Evolutionary conservation across 1,284 basidiomycete species (phyloP).

Genomic region (Pseudozyma flocculosa): DNA sequence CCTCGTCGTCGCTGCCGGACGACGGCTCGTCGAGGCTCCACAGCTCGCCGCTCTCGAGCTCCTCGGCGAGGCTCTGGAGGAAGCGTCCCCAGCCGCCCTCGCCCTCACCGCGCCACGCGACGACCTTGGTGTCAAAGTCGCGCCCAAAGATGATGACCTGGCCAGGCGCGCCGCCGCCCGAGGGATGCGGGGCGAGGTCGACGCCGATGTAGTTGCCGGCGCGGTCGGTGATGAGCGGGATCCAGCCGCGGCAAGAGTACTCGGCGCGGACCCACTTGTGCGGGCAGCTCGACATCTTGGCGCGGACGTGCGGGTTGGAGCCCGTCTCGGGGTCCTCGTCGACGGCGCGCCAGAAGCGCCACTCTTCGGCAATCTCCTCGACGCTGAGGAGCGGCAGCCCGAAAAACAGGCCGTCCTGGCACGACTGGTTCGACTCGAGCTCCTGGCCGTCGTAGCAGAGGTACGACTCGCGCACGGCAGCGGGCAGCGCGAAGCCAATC

Average conservation of each 20-base stretch:
- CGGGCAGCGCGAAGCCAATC: slow-evolving; percentile 46
- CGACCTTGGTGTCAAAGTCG: slow-evolving; percentile 97
- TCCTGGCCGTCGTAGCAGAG: slow-evolving; percentile 54
- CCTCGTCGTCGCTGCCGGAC: slow-evolving; percentile 41
- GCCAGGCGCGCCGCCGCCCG: slow-evolving; percentile 68
- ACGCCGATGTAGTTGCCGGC: slow-evolving; percentile 95
- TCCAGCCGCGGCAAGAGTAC: slow-evolving; percentile 93
- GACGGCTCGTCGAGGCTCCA: slow-evolving; percentile 42
- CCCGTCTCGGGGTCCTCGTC: slow-evolving; percentile 52
- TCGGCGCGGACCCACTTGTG: slow-evolving; percentile 83
- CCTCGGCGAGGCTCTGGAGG: slow-evolving; percentile 88
- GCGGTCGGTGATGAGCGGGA: slow-evolving; percentile 89
- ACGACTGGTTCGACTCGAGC: slow-evolving; percentile 50
- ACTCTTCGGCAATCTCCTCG: slow-evolving; percentile 50
- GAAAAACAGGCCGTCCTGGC: slow-evolving; percentile 56
- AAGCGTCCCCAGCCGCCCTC: slow-evolving; percentile 90
- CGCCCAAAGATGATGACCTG: slow-evolving; percentile 97
- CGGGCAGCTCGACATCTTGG: slow-evolving; percentile 80
- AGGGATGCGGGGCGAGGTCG: slow-evolving; percentile 76
- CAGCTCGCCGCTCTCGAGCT: slow-evolving; percentile 79
- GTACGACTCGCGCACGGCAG: slow-evolving; percentile 52
- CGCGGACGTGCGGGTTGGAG: slow-evolving; percentile 41
- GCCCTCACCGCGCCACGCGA: slow-evolving; percentile 72
- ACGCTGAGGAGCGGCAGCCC: slow-evolving; percentile 50
- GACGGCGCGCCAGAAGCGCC: slow-evolving; percentile 55